These are phyloP conservation scores for Fraxinus sp. DNA, from an alignment of 305 asterid genomes.

Conservation along the genomic window DNA sequence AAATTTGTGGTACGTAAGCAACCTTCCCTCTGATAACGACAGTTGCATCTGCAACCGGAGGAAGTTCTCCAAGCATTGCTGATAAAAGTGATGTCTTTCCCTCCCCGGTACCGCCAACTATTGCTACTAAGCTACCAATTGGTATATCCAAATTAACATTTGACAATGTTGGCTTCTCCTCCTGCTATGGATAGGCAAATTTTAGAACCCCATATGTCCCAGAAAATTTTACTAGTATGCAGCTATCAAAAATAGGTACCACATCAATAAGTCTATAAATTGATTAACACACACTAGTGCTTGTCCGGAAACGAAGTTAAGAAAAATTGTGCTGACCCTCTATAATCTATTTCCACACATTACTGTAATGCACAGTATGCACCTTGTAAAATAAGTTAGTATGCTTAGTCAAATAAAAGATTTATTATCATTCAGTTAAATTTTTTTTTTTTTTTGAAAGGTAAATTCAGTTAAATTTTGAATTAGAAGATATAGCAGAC, in stretches of 20 bases:
- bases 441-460: no score
- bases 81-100: conserved; percentile 92
- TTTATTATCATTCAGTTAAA: neutral
- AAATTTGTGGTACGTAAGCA: conserved; percentile 93
- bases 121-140: conserved; percentile 78
- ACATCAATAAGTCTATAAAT: neutral
- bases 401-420: neutral
- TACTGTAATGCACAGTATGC: neutral
- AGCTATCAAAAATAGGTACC: conserved; percentile 1
- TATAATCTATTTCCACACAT: neutral
- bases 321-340: neutral
- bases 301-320: neutral
- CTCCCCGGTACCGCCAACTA: conserved; percentile 95
- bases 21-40: conserved; percentile 76
- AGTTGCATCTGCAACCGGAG: conserved; percentile 59
- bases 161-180: conserved; percentile 67
- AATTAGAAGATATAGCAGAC: conserved; percentile 29
- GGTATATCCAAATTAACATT: conserved; percentile 80
- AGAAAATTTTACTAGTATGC: conserved; percentile 3
- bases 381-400: neutral
- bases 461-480: neutral
- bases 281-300: neutral
- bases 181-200: conserved; percentile 39
- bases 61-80: conserved; percentile 95
- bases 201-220: conserved; percentile 9